Evolutionary conservation across 1,139 yeast species (phyloP).

Genomic region (Suzukiozyma palmioleophila): DNA sequence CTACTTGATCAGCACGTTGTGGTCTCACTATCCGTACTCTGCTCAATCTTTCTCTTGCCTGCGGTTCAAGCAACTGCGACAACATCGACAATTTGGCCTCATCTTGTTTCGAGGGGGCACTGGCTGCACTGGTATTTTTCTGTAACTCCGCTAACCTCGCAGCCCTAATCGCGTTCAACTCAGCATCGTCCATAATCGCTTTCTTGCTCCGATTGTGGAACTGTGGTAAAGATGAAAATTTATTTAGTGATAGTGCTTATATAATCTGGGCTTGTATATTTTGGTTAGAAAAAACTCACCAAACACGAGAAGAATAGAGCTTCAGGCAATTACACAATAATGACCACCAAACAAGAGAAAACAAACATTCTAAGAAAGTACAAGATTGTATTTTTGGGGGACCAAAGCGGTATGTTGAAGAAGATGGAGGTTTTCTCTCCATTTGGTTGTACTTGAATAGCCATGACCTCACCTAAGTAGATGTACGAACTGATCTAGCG

Average conservation of each 20-base stretch:
- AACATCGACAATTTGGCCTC: slow-evolving; percentile 42
- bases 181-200: slow-evolving; percentile 65
- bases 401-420: slow-evolving; percentile 66
- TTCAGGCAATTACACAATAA: neutral
- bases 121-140: slow-evolving; percentile 42
- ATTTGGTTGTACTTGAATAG: no score
- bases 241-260: slow-evolving; percentile 1
- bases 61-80: slow-evolving; percentile 70
- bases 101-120: slow-evolving; percentile 19
- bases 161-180: slow-evolving; percentile 80
- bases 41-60: slow-evolving; percentile 83
- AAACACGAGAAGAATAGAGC: neutral
- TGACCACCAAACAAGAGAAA: slow-evolving; percentile 12
- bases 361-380: slow-evolving; percentile 51
- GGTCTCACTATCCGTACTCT: slow-evolving; percentile 87
- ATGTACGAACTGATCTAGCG: no score
- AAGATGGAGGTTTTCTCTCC: neutral
- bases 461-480: no score
- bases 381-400: slow-evolving; percentile 95
- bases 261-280: neutral
- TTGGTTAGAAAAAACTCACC: neutral
- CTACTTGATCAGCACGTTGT: slow-evolving; percentile 89
- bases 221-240: neutral
- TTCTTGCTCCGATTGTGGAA: neutral
- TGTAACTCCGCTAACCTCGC: slow-evolving; percentile 85